Evolutionary conservation across 2,329 filamentous ascomycete species (phyloP), one percentile per base, ranked within the genome.

Genomic region (Truncatella angustata): DNA sequence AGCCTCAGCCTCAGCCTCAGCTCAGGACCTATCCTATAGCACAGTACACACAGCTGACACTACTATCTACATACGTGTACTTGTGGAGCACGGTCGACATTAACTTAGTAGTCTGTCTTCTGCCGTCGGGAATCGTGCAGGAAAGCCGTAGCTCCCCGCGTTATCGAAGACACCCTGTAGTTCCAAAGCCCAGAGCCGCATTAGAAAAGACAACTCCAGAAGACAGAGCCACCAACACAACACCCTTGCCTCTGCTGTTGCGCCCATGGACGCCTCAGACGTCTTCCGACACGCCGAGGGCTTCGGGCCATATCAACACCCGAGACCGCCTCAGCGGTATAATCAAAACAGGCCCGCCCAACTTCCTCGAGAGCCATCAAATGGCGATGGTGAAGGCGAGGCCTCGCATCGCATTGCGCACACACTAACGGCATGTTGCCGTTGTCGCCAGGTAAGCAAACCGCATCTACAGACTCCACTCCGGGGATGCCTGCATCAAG

Each of bases 351-450:
- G 56, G 49, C 60, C 62, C 49, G 23, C 65, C 42, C 64, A 69
- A 24, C 63, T 65, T 44, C 63, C 52, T 45, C 60, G 61, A 34
- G 63, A 62, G 26, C 58, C 62, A 12, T 44, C 40, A n/a, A 55
- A 60, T 11, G 65, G 67, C 35, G 73, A 76, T 45, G 75, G 77
- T 36, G 80, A 82, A 54, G 72, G 64, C 50, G 81, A 82, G 54
- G 71, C 76, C 61, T 70, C 80, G 52, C 76, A 81, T 64, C 78
- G 87, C 59, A 86, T 91, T 59, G 88, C 88, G 26, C 88, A 92
- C 66, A 92, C 89, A 5, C 70, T 93, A 63, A 91, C 88, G 46
- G 89, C 89, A 20, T 92, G 88, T 65, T 90, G 86, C 65, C 84
- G 88, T 56, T 93, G 88, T 70, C 82, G 88, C 67, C 86, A 89